These are phyloP conservation scores for Ceratocystis cacaofunesta DNA, from an alignment of 2,329 filamentous ascomycete species.

Conservation along the genomic window DNA sequence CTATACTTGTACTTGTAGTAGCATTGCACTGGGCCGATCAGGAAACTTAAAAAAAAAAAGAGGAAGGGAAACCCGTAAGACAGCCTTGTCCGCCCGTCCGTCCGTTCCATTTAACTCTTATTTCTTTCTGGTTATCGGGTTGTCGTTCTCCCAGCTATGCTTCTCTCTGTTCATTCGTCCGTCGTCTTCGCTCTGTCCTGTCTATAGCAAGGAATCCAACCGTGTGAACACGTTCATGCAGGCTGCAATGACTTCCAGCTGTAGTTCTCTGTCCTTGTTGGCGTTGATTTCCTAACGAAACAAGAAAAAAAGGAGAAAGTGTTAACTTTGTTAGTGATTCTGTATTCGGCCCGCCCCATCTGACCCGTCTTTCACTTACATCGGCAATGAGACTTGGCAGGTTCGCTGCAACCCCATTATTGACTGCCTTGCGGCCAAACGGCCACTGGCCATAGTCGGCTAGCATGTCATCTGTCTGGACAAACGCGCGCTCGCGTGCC, in stretches of 20 bases:
- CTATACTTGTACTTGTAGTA: no score
- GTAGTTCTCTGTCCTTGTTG: conserved; percentile 83
- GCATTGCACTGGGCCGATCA: no score
- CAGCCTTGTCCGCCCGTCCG: neutral
- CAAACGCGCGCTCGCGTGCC: conserved; percentile 83
- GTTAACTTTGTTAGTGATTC: neutral
- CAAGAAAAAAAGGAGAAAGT: neutral
- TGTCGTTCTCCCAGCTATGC: neutral
- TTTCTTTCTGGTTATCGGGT: conserved; percentile 10
- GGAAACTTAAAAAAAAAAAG: no score
- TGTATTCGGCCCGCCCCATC: neutral
- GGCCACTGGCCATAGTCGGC: conserved; percentile 97
- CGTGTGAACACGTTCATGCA: conserved; percentile 95
- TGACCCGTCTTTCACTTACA: conserved; percentile 27
- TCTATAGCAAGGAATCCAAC: conserved; percentile 83
- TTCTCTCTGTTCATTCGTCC: neutral
- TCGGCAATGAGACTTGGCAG: conserved; percentile 74
- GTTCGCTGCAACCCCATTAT: conserved; percentile 78
- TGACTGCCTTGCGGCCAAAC: conserved; percentile 70
- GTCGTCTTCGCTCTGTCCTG: neutral
- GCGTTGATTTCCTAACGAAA: conserved; percentile 56
- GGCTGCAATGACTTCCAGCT: conserved; percentile 91
- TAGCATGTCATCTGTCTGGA: conserved; percentile 88
- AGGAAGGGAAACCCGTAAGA: neutral
- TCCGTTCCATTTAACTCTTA: neutral